Evolutionary conservation across 2,329 filamentous ascomycete genomes (phyloP), one percentile per base, ranked within the genome.

Genomic region (Verticillium dahliae): DNA sequence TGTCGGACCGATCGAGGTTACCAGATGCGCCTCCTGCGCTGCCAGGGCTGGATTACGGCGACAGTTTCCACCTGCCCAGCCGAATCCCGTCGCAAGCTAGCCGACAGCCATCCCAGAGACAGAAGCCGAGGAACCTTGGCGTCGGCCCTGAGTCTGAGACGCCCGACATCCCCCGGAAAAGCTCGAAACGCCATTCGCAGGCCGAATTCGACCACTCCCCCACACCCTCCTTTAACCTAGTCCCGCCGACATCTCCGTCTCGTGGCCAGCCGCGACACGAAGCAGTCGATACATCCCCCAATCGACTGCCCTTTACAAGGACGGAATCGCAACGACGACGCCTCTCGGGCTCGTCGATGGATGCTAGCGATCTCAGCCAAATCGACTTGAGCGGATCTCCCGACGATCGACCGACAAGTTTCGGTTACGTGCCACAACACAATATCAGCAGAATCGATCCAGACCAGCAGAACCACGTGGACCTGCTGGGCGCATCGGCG

Each of bases 81-180:
- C 81, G 88, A 31, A 77, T 84, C 52, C 82, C 82, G 15, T 90
- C 87, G 2, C 85, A 82, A 65, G 81, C 81, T 22, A 87, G 79
- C 63, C 74, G 80, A 27, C 69, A 72, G 45, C 63, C 72, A 37
- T 71, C 73, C 59, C 69, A 75, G 65, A 41, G 66, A 69, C 15
- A 77, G 76, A 52, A 27, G 45, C 18, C n/a, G 45, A 52, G n/a
- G 45, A 52, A n/a, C 18, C 58, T 73, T 72, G 62, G 59, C 3
- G 6, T 60, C 61, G 64, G 69, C 62, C 67, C 73, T 58, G 66
- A 78, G 65, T 58, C 75, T 61, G 69, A 75, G n/a, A 68, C 80
- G 4, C 86, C 86, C 0, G 78, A 82, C 7, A 82, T 92, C 37
- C 90, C 90, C 2, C 82, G 90, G 35, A 91, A 89, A 74, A 92